Percentiles rank a stretch among this genome's conserved stretches.
Conservation (phyloP, 352 stramenopile species). For the Chrysophaeum taylorii region DNA sequence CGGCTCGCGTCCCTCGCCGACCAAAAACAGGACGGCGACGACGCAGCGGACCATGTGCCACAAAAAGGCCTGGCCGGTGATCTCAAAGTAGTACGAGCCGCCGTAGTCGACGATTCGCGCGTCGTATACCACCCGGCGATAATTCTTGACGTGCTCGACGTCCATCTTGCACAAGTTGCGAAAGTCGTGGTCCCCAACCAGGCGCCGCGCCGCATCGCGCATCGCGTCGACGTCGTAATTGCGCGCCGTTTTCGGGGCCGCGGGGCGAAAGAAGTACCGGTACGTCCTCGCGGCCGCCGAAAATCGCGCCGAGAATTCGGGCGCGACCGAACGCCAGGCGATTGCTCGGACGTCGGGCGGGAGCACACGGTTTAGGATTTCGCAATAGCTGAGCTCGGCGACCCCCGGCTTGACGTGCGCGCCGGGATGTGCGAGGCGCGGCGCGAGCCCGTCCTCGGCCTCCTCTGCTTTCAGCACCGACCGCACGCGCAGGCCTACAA, state of each 20-base stretch:
- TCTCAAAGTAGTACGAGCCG: conserved; percentile 43
- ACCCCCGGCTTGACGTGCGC: too few species aligned
- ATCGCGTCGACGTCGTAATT: conserved; percentile 65
- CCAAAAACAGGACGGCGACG: conserved; percentile 86
- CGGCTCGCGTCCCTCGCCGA: conserved; percentile 79
- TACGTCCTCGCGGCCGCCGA: conserved; percentile 82
- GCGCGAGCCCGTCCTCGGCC: neutral
- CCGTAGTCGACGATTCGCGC: conserved; percentile 35
- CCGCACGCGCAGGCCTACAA: conserved; percentile 57
- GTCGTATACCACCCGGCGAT: conserved; percentile 70
- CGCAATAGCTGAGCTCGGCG: conserved; percentile 83
- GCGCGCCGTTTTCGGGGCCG: conserved; percentile 38
- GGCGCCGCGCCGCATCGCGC: conserved; percentile 57
- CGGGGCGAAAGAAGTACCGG: conserved; percentile 84
- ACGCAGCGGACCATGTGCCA: conserved; percentile 99
- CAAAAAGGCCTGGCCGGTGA: conserved; percentile 84
- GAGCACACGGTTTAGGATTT: conserved; percentile 90
- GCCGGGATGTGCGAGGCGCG: neutral
- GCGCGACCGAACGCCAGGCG: conserved; percentile 59
- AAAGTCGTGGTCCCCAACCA: conserved; percentile 93
- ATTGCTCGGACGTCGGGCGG: conserved; percentile 66
- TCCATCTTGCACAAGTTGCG: conserved; percentile 99
- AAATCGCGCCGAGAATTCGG: conserved; percentile 88
- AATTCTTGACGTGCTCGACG: conserved; percentile 79
- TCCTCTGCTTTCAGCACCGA: conserved; percentile 23